A percentile compares a stretch with the other conserved stretches of the same genome.
Conservation (phyloP, 768 basidiomycete genomes). For the Cystoderma amianthinum region DNA sequence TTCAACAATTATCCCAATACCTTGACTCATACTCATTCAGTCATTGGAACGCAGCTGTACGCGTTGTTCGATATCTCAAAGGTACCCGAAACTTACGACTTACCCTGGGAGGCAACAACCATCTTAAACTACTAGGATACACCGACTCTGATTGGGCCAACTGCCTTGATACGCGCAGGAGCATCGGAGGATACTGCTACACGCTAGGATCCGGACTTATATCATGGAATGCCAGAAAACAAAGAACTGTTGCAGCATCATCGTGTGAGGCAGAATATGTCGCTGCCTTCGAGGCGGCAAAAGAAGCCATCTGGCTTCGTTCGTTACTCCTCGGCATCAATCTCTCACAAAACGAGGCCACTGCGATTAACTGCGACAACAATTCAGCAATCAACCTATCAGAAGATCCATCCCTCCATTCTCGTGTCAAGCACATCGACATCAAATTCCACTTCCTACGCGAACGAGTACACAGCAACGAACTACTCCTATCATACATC, state of each 20-base stretch:
- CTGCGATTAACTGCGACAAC: conserved; percentile 24
- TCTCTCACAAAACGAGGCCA: not conserved
- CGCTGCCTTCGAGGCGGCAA: conserved; percentile 21
- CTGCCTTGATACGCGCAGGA: conserved; percentile 9
- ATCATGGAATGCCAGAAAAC: conserved; percentile 25
- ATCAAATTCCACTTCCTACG: no score
- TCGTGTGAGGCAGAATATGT: conserved; percentile 37
- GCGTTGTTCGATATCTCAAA: no score
- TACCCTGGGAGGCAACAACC: no score
- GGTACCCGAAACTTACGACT: no score
- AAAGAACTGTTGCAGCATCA: conserved; percentile 22
- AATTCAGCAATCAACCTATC: no score
- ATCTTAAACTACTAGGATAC: conserved; percentile 6
- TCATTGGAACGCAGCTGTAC: conserved; percentile 17
- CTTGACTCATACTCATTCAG: no score
- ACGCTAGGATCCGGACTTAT: conserved; percentile 9
- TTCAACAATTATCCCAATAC: conserved; percentile 14
- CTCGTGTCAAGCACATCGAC: no score
- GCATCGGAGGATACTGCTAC: conserved; percentile 13
- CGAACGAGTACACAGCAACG: no score
- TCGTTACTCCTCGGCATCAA: conserved; percentile 7
- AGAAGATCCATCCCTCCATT: no score
- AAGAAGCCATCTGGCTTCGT: conserved; percentile 12
- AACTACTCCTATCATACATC: no score
- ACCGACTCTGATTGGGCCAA: conserved; percentile 14